Percentiles rank a stretch among this genome's conserved stretches.
Conservation (phyloP, 495 filamentous ascomycete genomes). For the Aspergillus leporis region DNA sequence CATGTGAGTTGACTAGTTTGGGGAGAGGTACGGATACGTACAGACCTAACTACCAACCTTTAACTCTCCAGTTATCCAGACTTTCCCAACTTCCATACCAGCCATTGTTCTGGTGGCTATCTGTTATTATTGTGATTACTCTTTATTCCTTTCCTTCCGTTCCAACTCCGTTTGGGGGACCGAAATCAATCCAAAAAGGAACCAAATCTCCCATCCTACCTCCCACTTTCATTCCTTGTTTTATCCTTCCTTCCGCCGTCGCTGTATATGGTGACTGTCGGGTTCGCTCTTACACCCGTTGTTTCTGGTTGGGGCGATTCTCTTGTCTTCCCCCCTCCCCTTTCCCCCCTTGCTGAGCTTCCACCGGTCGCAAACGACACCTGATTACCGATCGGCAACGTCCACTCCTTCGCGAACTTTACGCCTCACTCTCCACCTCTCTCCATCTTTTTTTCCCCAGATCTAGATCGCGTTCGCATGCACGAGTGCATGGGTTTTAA, state of each 20-base stretch:
- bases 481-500: conserved; percentile 19
- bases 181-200: neutral
- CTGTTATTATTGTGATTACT: neutral
- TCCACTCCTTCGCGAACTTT: conserved; percentile 14
- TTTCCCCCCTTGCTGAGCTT: conserved; percentile 17
- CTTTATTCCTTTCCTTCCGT: neutral
- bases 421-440: conserved; percentile 16
- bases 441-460: conserved; percentile 12
- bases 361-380: conserved; percentile 22
- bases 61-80: too few relatives aligned
- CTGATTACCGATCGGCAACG: conserved; percentile 20
- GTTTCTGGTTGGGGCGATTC: conserved; percentile 13
- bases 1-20: conserved; percentile 19
- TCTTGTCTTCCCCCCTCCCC: conserved; percentile 15
- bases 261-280: neutral
- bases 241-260: conserved; percentile 6
- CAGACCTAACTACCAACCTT: neutral
- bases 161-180: neutral
- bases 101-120: neutral
- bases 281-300: conserved; percentile 7
- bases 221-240: conserved; percentile 8
- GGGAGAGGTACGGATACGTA: neutral
- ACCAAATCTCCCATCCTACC: neutral
- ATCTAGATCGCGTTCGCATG: conserved; percentile 24
- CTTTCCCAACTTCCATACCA: neutral